Base-by-base conservation (phyloP, 1,284 basidiomycete species). In the Erythrobasidium hasegawianum region DNA sequence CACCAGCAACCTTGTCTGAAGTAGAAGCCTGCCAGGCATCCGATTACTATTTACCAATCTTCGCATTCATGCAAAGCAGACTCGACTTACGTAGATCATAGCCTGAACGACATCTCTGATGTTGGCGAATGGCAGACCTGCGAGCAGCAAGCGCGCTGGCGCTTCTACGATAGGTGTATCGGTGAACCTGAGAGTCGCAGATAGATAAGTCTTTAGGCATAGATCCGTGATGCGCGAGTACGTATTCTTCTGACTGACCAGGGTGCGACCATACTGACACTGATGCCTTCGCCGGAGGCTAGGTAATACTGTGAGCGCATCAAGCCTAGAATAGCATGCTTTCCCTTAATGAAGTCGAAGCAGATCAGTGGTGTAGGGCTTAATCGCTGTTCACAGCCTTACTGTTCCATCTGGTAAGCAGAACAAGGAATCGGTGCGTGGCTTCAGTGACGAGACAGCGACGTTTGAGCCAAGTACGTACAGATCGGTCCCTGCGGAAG, bases 251-350 rank as follows among this genome's bases (percentile, higher is more conserved):
- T n/a, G n/a, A 26, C 81, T 67, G 82, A 84, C 74, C 79, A 84
- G 0, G 84, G 83, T 64, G 82, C 83, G 39, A 85, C 80, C 64
- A 79, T 77, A 13, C 77, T 79, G 26, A 83, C 75, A 14, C 83
- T 79, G 68, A 85, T 81, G 16, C 79, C 79, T 45, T 78, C 70
- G 1, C 71, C 13, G 5, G 74, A 72, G 22, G 81, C 76, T 20
- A 76, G 71, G 27, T 77, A 76, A 61, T 79, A 74, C 1, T 84
- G 72, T 1, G 81, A 79, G 14, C 83, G 80, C 81, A 83, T 82
- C 26, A 85, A 66, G 2, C 84, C 85, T 1, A 85, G 77, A 0
- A 75, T 67, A 13, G 67, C 70, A 16, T 69, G 67, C 41, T 71
- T 71, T 11, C 57, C 47, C 43, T 47, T 47, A 47, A 24, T 24